Evolutionary conservation across 2,329 filamentous ascomycete genomes (phyloP).

Genomic region (Cercospora sp.): DNA sequence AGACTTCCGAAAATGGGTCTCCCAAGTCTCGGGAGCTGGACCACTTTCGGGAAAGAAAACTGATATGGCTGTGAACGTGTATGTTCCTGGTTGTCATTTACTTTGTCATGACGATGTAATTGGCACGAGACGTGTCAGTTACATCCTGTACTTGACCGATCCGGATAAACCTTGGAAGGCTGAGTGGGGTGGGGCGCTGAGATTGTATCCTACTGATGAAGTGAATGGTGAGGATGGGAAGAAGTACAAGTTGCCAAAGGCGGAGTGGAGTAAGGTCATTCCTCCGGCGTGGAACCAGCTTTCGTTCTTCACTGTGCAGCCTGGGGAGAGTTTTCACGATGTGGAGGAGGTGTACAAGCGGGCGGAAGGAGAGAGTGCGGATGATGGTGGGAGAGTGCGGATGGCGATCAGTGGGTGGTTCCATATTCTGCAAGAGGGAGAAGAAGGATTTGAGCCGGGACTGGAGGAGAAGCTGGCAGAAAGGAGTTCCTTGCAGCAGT

Average conservation of each 20-base stretch:
- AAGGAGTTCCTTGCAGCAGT: constrained; percentile 86
- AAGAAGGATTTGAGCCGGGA: constrained; percentile 86
- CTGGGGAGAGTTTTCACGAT: constrained; percentile 98
- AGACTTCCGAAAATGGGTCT: constrained; percentile 84
- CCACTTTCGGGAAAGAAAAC: constrained; percentile 90
- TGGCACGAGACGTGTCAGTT: constrained; percentile 91
- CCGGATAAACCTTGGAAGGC: constrained; percentile 87
- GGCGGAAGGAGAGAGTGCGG: constrained; percentile 59
- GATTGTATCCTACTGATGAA: constrained; percentile 74
- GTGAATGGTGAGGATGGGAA: constrained; percentile 64
- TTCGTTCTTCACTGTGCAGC: constrained; percentile 96
- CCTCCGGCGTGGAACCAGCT: constrained; percentile 97
- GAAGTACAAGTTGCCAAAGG: constrained; percentile 74
- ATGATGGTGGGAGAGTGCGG: constrained; percentile 73
- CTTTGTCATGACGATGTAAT: constrained; percentile 99
- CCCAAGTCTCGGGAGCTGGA: constrained; percentile 80
- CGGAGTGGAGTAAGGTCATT: constrained; percentile 78
- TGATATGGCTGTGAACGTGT: constrained; percentile 99
- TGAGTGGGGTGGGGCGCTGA: constrained; percentile 88
- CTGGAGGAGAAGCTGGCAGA: constrained; percentile 85
- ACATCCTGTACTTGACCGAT: constrained; percentile 93
- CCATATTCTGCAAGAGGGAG: constrained; percentile 92
- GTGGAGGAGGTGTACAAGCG: constrained; percentile 92
- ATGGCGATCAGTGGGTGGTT: constrained; percentile 99
- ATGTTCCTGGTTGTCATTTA: constrained; percentile 92